Evolutionary conservation across 2,329 filamentous ascomycete genomes (phyloP).

Genomic region (Kalmusia sp.): DNA sequence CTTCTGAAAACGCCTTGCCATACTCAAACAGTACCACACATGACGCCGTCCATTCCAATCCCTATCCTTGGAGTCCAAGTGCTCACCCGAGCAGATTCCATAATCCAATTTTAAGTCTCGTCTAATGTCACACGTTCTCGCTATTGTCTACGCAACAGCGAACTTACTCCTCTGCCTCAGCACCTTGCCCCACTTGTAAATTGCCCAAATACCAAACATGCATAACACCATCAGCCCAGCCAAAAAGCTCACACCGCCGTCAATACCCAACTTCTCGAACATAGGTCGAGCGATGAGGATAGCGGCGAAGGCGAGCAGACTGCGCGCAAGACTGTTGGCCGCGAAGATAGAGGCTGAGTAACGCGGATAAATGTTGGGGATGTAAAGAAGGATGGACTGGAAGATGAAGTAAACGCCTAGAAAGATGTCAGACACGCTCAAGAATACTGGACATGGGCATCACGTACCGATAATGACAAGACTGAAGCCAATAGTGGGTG

Average conservation of each 20-base stretch:
- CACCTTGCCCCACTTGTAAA: conserved; percentile 64
- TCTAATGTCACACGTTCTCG: no score
- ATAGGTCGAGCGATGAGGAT: conserved; percentile 67
- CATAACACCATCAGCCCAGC: conserved; percentile 52
- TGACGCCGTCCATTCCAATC: no score
- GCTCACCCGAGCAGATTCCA: no score
- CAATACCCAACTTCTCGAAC: conserved; percentile 65
- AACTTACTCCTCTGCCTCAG: conserved; percentile 66
- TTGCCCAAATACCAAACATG: conserved; percentile 62
- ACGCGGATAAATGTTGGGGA: conserved; percentile 67
- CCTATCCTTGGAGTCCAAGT: no score
- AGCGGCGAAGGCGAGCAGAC: conserved; percentile 63
- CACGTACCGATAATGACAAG: conserved; percentile 48
- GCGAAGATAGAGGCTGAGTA: conserved; percentile 61
- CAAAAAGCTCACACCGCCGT: conserved; percentile 63
- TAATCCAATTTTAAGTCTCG: no score
- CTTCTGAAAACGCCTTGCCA: no score
- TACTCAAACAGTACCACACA: no score
- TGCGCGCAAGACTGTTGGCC: conserved; percentile 65
- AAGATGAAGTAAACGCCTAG: conserved; percentile 42
- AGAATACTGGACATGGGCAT: background rate
- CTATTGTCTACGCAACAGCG: conserved; percentile 45
- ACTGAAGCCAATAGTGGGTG: conserved; percentile 59
- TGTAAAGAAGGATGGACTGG: conserved; percentile 65
- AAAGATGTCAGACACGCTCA: background rate